Evolutionary conservation across 1,284 basidiomycete genomes (phyloP), one percentile per base, ranked within the genome.

Genomic region (Athelia sp.): DNA sequence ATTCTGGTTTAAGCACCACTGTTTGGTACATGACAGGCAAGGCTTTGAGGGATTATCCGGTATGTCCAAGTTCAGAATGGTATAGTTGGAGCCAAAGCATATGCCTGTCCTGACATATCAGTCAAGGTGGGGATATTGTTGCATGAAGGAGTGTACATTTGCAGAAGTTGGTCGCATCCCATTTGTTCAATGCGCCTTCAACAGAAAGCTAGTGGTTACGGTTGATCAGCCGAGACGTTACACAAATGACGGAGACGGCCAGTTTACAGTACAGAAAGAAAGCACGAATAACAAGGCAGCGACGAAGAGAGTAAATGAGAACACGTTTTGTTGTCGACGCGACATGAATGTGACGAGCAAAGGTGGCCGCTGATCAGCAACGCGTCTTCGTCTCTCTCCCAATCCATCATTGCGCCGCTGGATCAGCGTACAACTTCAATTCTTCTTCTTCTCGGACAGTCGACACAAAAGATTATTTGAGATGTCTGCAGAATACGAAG

Each of bases 1-100:
- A 62, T 94, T 93, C 67, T 93, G 94, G 62, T 96, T 93, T 47
- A 95, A 73, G 69, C 94, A 98, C 86, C 93, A 98, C 64, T 94
- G 89, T 59, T 93, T 91, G 10, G 93, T 97, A 65, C 94, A 98
- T 4, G 88, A 87, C 19, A 93, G 72, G 67, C 94, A 98, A 6
- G 93, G 93, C 65, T 95, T 91, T 23, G 80, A 79, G 2, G 90
- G 89, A 58, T 90, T 87, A 59, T 90, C 84, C 8, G 93, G 90
- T 29, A 81, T 78, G 58, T 85, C 82, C 54, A 97, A 75, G 40
- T 83, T 88, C 51, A 96, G 73, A 61, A 95, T 96, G 18, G 89
- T 84, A 61, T 90, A 93, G 63, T 94, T 94, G 17, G 84, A 74
- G 44, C 79, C 76, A 64, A 96, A 97, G 70, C 93, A 98, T 65